These are phyloP conservation scores for Pterocarpus macrocarpus DNA, from an alignment of 306 rosid species.

Conservation along the genomic window DNA sequence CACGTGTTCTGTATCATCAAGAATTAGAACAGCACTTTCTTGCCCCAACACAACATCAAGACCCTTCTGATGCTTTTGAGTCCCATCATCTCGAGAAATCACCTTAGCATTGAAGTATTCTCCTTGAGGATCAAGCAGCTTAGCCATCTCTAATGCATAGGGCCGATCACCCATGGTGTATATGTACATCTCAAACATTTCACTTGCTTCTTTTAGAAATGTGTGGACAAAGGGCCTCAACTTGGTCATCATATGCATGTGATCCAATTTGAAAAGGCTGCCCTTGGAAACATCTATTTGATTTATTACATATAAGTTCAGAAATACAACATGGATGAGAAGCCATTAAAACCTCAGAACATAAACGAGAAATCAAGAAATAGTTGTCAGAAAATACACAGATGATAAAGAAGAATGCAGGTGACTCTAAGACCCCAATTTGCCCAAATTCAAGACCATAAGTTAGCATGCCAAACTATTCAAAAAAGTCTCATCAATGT, in stretches of 20 bases:
- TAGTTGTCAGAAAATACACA: constrained; percentile 27
- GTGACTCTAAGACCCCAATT: constrained; percentile 6
- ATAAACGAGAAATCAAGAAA: constrained; percentile 19
- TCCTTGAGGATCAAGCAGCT: constrained; percentile 83
- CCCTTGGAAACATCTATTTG: constrained; percentile 73
- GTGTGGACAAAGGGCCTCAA: constrained; percentile 83
- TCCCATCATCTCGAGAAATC: constrained; percentile 94
- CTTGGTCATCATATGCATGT: constrained; percentile 89
- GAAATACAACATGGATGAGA: constrained; percentile 5
- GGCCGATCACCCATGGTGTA: constrained; percentile 95
- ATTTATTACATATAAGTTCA: constrained; percentile 34
- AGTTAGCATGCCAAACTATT: constrained; percentile 32
- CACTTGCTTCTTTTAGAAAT: constrained; percentile 82
- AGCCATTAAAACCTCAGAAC: constrained; percentile 16
- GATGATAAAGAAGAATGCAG: constrained; percentile 37
- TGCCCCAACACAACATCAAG: constrained; percentile 90
- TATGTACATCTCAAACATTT: constrained; percentile 84
- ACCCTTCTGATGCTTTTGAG: constrained; percentile 89
- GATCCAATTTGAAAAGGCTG: constrained; percentile 70
- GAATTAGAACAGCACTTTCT: constrained; percentile 88
- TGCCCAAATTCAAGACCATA: constrained; percentile 13
- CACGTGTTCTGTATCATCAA: constrained; percentile 93
- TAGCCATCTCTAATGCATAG: constrained; percentile 93
- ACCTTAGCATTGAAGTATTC: constrained; percentile 78
- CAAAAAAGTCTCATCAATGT: constrained; percentile 1